Evolutionary conservation across 2,329 filamentous ascomycete genomes (phyloP), one percentile per base, ranked within the genome.

Genomic region (Paecilomyces dactylethromorphus): DNA sequence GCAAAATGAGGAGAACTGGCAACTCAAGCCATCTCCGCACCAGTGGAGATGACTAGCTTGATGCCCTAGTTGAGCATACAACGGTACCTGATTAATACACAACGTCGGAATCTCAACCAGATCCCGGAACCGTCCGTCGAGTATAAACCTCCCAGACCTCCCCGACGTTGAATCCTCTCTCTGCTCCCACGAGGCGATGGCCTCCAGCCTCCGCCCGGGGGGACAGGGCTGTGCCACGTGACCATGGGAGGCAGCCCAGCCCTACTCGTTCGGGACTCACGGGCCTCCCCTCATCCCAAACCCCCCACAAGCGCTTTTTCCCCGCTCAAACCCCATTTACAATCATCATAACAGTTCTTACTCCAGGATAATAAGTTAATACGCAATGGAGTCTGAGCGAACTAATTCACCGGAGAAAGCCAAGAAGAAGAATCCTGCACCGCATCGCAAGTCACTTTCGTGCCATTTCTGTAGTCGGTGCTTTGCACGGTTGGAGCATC

Each of bases 391-490:
- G 58, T 71, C 74, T 65, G 71, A 74, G 58, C 72, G 69, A 64
- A 62, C 64, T n/a, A 21, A 45, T 54, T 64, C 69, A 59, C 63
- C 68, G 35, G 69, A 66, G 26, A 76, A 75, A 63, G 66, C 71
- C 35, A 75, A 72, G 68, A 77, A 77, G 70, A 78, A 77, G 66
- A 64, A 64, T 56, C 65, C 71, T 51, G 62, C 71, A 49, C 66
- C 73, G 55, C 74, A 78, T 66, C 74, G 75, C 59, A 80, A 79
- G 66, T 78, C 78, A 12, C 65, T 80, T 51, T 75, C 76, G 26
- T 80, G 78, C 66, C 77, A 78, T 67, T 78, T 79, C 63, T 80
- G 77, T 68, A 77, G 75, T 64, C 69, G 78, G 62, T 74, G 77
- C 45, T 80, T 80, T 68, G 77, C 77, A 58, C 75, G 78, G 55